Conservation (phyloP, 2,329 filamentous ascomycete genomes). For the Penicillium corylophilum region DNA sequence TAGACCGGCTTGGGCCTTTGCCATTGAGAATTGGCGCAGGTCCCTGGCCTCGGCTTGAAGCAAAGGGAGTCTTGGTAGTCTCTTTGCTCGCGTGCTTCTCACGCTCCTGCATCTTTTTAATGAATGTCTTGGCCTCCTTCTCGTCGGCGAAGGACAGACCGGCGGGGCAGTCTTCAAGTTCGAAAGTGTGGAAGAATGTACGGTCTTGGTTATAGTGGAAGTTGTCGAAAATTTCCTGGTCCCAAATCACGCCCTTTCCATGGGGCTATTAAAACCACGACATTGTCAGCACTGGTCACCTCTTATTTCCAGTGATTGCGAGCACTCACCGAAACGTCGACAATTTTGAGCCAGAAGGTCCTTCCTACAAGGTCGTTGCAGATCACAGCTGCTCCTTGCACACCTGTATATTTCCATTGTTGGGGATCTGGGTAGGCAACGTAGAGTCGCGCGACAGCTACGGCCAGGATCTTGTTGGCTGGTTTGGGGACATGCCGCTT, state of each 20-base stretch:
- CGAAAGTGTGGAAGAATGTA: conserved; percentile 96
- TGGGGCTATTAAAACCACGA: conserved; percentile 55
- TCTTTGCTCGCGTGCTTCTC: conserved; percentile 94
- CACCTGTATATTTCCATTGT: conserved; percentile 89
- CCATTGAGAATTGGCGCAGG: conserved; percentile 44
- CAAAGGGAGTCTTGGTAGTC: conserved; percentile 75
- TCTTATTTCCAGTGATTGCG: not conserved
- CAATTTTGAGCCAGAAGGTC: conserved; percentile 96
- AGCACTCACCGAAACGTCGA: conserved; percentile 82
- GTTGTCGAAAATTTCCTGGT: conserved; percentile 94
- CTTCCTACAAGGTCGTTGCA: conserved; percentile 92
- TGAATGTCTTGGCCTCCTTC: conserved; percentile 94
- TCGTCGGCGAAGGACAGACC: conserved; percentile 92
- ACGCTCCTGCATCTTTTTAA: conserved; percentile 94
- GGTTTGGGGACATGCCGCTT: conserved; percentile 91
- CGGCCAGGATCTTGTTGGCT: conserved; percentile 95
- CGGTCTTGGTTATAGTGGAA: conserved; percentile 96
- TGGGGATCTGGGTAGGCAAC: conserved; percentile 82
- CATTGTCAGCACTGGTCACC: conserved; percentile 6
- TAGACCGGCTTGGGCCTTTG: conserved; percentile 52
- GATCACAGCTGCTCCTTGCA: conserved; percentile 88
- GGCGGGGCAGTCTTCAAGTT: conserved; percentile 87
- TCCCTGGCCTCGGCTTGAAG: conserved; percentile 50
- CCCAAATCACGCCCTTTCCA: conserved; percentile 86
- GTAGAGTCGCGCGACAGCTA: conserved; percentile 90